Base-by-base conservation (phyloP, 371 early-diverging fungal genomes). In the Saksenaea oblongispora region DNA sequence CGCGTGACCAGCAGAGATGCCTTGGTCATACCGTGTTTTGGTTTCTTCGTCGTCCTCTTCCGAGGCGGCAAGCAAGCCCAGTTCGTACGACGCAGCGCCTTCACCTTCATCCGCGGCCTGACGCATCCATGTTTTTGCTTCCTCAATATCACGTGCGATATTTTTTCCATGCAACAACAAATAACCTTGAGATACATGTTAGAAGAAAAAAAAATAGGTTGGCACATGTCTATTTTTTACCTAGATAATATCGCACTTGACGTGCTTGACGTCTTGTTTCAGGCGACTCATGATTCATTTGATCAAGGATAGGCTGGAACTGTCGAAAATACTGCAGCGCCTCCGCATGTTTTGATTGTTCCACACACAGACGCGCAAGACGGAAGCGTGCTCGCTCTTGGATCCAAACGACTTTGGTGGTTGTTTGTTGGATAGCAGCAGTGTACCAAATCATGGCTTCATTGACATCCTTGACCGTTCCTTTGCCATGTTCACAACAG, bases 231-330 rank as follows among this genome's bases (percentile, higher is more conserved):
- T 2, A 35, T 37, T 39, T n/a, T 39, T 35, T 66, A 73, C 77
- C 77, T 9, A 73, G 41, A 59, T 57, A 70, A 39, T 74, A 78
- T 36, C 64, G 71, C 58, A 73, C 68, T 26, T 67, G 70, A n/a
- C 73, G 65, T 2, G 74, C 66, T 56, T 75, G 79, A 11, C 37
- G 55, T 17, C 60, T 42, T 14, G 72, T 72, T 62, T 78, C 78
- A 0, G 59, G 59, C 1, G 69, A 70, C 39, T 74, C 35, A 14
- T 62, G 61, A 15, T 64, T 63, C 70, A 78, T 69, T 11, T 58
- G 62, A 34, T 70, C 59, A 9, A 66, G 67, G 7, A 61, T 34
- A 17, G 61, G 64, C 26, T 55, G 56, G 17, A 62, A 68, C 35
- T 37, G 59, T 31, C 26, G 65, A 17, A 57, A 18, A 9, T 62